phyloP scores from a whole-genome alignment of 805 yeast species.

The Wickerhamiella australiensis region DNA sequence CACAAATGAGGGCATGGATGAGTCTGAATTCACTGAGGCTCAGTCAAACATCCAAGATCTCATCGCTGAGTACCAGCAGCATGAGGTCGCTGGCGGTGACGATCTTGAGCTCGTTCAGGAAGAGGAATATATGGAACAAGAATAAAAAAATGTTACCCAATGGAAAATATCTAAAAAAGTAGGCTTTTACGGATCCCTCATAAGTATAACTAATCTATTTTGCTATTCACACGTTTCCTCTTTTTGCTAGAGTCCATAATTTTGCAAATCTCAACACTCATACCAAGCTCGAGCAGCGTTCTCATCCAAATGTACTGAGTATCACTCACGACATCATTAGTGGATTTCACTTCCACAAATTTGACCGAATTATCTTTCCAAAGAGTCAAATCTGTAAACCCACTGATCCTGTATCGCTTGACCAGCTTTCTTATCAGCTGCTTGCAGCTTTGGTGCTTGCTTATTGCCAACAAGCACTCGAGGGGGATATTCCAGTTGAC shows the following conservation, averaged over 20 bases:
- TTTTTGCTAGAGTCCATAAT: constrained; percentile 10
- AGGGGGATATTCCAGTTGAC: constrained; percentile 25
- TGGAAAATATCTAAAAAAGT: neutral
- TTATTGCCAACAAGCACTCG: constrained; percentile 11
- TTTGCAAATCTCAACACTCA: constrained; percentile 28
- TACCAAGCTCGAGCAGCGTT: constrained; percentile 22
- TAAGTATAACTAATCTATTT: neutral
- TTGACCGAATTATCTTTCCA: constrained; percentile 19
- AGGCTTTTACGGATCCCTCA: neutral
- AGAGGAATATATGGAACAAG: constrained; percentile 18
- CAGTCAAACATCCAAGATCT: constrained; percentile 85
- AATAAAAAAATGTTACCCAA: neutral
- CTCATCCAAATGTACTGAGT: constrained; percentile 31
- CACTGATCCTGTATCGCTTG: constrained; percentile 18
- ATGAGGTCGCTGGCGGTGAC: constrained; percentile 73
- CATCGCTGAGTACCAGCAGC: constrained; percentile 85
- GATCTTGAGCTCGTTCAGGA: constrained; percentile 54
- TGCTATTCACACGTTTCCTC: neutral
- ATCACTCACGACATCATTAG: constrained; percentile 30
- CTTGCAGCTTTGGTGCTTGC: constrained; percentile 14
- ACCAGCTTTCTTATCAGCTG: constrained; percentile 12
- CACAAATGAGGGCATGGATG: constrained; percentile 94
- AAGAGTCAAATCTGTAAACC: constrained; percentile 30
- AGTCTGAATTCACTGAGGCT: constrained; percentile 88
- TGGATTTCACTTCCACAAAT: constrained; percentile 30